These are phyloP conservation scores for Ustilago tritici DNA, from an alignment of 1,284 basidiomycete species.

Conservation along the genomic window DNA sequence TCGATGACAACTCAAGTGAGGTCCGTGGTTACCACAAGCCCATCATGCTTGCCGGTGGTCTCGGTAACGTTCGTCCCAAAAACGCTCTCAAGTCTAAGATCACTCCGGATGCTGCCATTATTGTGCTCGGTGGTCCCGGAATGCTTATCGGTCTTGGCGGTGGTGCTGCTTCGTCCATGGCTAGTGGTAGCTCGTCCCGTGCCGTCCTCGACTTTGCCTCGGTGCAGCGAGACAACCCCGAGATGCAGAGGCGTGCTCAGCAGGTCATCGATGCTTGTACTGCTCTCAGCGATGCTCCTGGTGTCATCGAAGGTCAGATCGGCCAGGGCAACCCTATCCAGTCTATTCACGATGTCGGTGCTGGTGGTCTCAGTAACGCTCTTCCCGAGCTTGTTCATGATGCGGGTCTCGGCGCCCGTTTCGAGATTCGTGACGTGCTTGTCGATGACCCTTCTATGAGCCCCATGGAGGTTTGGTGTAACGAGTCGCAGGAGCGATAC, in stretches of 20 bases:
- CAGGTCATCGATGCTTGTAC: conserved; percentile 88
- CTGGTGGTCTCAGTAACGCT: conserved; percentile 95
- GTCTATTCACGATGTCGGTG: conserved; percentile 98
- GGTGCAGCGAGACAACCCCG: conserved; percentile 96
- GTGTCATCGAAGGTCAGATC: conserved; percentile 37
- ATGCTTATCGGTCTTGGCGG: conserved; percentile 97
- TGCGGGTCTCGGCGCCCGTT: conserved; percentile 86
- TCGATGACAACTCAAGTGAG: conserved; percentile 71
- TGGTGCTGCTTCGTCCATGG: conserved; percentile 91
- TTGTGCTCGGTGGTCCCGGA: conserved; percentile 96
- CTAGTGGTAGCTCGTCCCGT: conserved; percentile 76
- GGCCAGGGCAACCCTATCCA: conserved; percentile 79
- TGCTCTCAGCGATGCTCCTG: conserved; percentile 50
- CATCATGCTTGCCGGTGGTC: conserved; percentile 98
- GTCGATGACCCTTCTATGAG: conserved; percentile 94
- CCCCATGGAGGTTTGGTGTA: conserved; percentile 99
- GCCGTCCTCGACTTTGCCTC: conserved; percentile 96
- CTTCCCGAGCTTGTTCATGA: conserved; percentile 97
- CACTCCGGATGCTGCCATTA: conserved; percentile 72
- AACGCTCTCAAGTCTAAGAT: conserved; percentile 66
- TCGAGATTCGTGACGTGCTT: conserved; percentile 93
- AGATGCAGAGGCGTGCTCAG: conserved; percentile 97
- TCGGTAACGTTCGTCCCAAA: conserved; percentile 81
- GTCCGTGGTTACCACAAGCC: conserved; percentile 98
- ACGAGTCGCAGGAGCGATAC: conserved; percentile 98